Evolutionary conservation across 306 rosid genomes (phyloP).

Genomic region (Astragalus glycyphyllos): DNA sequence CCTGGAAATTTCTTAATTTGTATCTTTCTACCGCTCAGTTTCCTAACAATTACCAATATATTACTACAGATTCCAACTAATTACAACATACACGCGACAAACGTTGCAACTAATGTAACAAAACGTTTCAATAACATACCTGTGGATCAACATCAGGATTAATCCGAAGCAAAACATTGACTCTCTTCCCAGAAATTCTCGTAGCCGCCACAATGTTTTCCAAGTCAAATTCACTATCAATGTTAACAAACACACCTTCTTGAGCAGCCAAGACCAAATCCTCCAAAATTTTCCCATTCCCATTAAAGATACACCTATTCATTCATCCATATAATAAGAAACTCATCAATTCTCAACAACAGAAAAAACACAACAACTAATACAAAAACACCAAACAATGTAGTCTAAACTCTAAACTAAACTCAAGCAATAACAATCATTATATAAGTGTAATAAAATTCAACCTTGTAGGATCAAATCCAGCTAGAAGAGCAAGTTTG

Average conservation of each 20-base stretch:
- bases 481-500: slow-evolving; percentile 78
- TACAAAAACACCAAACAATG: not conserved
- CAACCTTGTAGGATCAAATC: slow-evolving; percentile 88
- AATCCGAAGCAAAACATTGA: slow-evolving; percentile 82
- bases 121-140: slow-evolving; percentile 47
- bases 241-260: slow-evolving; percentile 82
- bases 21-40: not conserved
- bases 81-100: slow-evolving; percentile 10
- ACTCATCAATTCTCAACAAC: not conserved
- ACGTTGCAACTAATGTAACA: not conserved
- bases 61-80: slow-evolving; percentile 12
- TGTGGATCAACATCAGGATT: slow-evolving; percentile 97
- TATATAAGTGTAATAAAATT: not conserved
- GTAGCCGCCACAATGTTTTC: slow-evolving; percentile 88
- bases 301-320: slow-evolving; percentile 88
- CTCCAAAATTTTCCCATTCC: slow-evolving; percentile 87
- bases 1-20: not conserved
- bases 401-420: not conserved
- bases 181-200: slow-evolving; percentile 73
- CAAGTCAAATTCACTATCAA: slow-evolving; percentile 93
- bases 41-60: slow-evolving; percentile 5
- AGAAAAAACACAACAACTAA: not conserved
- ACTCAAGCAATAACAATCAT: too few relatives aligned
- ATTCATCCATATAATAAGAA: slow-evolving; percentile 35
- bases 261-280: slow-evolving; percentile 90